Evolutionary conservation across 2,329 filamentous ascomycete species (phyloP).

Genomic region (Verticillium alfalfae): DNA sequence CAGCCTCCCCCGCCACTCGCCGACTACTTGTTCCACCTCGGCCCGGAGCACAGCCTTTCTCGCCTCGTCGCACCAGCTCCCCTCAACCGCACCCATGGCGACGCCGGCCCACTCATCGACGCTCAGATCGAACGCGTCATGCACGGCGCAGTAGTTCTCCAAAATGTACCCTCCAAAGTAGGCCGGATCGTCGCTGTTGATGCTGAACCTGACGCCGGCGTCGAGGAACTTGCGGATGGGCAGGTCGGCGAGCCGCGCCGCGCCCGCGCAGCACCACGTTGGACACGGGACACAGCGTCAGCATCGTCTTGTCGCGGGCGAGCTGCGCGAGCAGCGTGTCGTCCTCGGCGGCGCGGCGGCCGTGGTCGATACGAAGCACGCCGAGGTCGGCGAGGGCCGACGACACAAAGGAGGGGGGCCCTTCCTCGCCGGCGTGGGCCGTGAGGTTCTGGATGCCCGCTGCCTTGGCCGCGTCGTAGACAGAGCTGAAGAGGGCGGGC

Average conservation of each 20-base stretch:
- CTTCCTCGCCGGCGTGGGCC: slow-evolving; percentile 73
- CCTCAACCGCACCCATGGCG: slow-evolving; percentile 54
- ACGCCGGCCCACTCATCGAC: slow-evolving; percentile 64
- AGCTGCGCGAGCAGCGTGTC: slow-evolving; percentile 51
- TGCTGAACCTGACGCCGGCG: slow-evolving; percentile 59
- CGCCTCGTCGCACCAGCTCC: slow-evolving; percentile 57
- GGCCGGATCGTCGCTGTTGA: slow-evolving; percentile 71
- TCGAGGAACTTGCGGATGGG: slow-evolving; percentile 61
- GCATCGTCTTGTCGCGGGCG: slow-evolving; percentile 49
- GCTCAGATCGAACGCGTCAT: slow-evolving; percentile 61
- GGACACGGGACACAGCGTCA: slow-evolving; percentile 69
- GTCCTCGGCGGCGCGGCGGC: slow-evolving; percentile 60
- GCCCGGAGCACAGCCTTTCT: slow-evolving; percentile 55
- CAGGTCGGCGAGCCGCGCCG: slow-evolving; percentile 20
- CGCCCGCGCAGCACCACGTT: slow-evolving; percentile 44
- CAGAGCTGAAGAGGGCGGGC: slow-evolving; percentile 53
- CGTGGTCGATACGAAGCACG: slow-evolving; percentile 68
- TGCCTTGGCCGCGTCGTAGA: slow-evolving; percentile 48
- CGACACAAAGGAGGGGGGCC: slow-evolving; percentile 59
- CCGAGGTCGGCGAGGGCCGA: slow-evolving; percentile 57
- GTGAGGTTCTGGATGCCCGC: slow-evolving; percentile 55
- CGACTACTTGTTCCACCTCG: slow-evolving; percentile 28
- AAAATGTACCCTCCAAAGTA: slow-evolving; percentile 73
- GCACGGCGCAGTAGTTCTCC: slow-evolving; percentile 71
- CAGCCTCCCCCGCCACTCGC: neutral